Conservation (phyloP, 129 eudicot species). For the Silybum marianum region DNA sequence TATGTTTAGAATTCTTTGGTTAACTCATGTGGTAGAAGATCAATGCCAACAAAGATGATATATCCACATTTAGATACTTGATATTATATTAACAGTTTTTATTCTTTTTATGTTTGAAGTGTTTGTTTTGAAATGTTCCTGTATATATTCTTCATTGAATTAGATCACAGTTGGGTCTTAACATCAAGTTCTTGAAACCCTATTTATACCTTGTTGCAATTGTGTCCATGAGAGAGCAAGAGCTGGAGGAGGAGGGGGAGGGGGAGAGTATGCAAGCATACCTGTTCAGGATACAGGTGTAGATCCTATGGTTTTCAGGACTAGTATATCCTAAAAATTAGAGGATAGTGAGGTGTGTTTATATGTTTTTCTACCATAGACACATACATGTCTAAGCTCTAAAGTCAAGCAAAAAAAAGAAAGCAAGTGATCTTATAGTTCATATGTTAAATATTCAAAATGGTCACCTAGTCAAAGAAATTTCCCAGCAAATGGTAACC, state of each 20-base stretch:
- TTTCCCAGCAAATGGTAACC: not conserved
- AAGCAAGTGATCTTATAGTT: not conserved
- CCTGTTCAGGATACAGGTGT: not conserved
- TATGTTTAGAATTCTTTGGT: slow-evolving; percentile 3
- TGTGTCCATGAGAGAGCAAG: not conserved
- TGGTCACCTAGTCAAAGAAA: not conserved
- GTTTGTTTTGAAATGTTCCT: not conserved
- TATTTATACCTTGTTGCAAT: not conserved
- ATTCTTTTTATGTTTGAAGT: too few relatives aligned
- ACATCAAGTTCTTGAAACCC: not conserved
- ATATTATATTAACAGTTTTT: not conserved
- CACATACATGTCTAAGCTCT: not conserved
- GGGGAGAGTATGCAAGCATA: not conserved
- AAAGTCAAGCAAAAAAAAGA: not conserved
- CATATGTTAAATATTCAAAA: not conserved
- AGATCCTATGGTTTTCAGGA: not conserved
- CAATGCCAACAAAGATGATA: not conserved
- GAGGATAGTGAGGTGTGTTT: not conserved
- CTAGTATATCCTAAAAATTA: not conserved
- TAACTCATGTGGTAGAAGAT: not conserved
- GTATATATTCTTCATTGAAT: not conserved
- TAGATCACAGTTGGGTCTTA: not conserved
- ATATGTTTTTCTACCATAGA: not conserved
- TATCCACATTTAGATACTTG: not conserved
- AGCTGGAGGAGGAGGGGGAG: not conserved